These are phyloP conservation scores for Cladophialophora bantiana DNA, from an alignment of 2,329 filamentous ascomycete species.

Conservation along the genomic window DNA sequence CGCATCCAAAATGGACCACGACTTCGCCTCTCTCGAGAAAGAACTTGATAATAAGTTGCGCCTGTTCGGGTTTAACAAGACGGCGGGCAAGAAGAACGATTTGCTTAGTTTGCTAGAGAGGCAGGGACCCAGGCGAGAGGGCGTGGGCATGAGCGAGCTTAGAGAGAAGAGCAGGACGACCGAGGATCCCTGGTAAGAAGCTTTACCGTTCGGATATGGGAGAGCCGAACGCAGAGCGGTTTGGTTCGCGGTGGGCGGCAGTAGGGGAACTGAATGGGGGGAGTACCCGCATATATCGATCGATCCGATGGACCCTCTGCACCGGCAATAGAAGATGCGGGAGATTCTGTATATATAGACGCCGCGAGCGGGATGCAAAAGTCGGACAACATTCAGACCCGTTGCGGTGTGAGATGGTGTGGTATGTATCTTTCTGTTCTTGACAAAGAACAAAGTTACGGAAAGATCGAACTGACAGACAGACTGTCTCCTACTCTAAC, in stretches of 20 bases:
- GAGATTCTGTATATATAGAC: background rate
- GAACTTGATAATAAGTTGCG: slow-evolving; percentile 50
- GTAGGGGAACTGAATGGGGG: no score
- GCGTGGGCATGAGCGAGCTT: slow-evolving; percentile 46
- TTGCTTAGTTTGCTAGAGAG: slow-evolving; percentile 48
- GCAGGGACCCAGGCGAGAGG: slow-evolving; percentile 48
- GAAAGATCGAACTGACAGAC: background rate
- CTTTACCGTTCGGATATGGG: background rate
- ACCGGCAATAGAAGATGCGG: background rate
- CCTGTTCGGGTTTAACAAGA: slow-evolving; percentile 51
- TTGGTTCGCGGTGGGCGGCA: no score
- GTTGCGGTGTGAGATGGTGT: background rate
- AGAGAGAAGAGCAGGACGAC: slow-evolving; percentile 39
- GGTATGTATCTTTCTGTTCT: background rate
- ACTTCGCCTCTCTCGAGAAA: slow-evolving; percentile 48
- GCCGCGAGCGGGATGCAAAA: background rate
- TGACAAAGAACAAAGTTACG: background rate
- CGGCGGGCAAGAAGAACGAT: slow-evolving; percentile 42
- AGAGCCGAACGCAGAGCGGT: background rate
- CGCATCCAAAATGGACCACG: slow-evolving; percentile 50
- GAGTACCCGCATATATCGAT: no score
- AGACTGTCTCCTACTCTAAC: background rate
- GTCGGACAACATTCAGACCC: background rate
- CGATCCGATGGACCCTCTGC: background rate
- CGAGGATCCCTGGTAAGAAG: slow-evolving; percentile 24